phyloP scores from a whole-genome alignment of 495 filamentous ascomycete species.

The Paragyromitra xinjiangensis region DNA sequence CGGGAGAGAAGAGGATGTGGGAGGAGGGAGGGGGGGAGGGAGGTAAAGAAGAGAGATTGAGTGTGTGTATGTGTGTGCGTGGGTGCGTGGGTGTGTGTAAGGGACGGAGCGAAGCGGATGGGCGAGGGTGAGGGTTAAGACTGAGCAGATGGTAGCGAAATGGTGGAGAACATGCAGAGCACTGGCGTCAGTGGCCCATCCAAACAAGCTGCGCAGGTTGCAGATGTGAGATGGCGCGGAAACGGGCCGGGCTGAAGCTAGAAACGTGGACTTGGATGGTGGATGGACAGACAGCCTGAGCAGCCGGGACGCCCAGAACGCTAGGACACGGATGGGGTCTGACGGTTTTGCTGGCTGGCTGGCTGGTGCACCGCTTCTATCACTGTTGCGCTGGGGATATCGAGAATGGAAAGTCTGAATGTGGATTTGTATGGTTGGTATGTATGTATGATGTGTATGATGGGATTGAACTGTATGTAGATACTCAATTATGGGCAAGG shows the following conservation, averaged over 20 bases:
- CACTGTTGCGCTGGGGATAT: conserved; percentile 28
- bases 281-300: conserved; percentile 26
- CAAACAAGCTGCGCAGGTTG: conserved; percentile 52
- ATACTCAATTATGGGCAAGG: conserved; percentile 28
- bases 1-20: conserved; percentile 18
- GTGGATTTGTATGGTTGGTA: conserved; percentile 45
- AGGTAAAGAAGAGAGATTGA: conserved; percentile 26
- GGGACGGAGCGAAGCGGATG: conserved; percentile 49
- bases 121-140: conserved; percentile 48
- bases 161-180: conserved; percentile 50
- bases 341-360: conserved; percentile 30
- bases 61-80: conserved; percentile 20
- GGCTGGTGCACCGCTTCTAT: conserved; percentile 42
- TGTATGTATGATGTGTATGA: conserved; percentile 46
- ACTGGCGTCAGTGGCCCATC: conserved; percentile 51
- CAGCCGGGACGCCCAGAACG: conserved; percentile 29
- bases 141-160: conserved; percentile 51
- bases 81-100: conserved; percentile 37
- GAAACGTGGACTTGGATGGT: conserved; percentile 50
- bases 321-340: conserved; percentile 46
- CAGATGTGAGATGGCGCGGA: conserved; percentile 56
- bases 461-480: conserved; percentile 35
- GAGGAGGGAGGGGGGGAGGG: conserved; percentile 7
- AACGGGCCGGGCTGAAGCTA: conserved; percentile 55
- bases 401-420: conserved; percentile 48